These are phyloP conservation scores for Ophiocordyceps sinensis DNA, from an alignment of 2,329 filamentous ascomycete species.

Conservation along the genomic window DNA sequence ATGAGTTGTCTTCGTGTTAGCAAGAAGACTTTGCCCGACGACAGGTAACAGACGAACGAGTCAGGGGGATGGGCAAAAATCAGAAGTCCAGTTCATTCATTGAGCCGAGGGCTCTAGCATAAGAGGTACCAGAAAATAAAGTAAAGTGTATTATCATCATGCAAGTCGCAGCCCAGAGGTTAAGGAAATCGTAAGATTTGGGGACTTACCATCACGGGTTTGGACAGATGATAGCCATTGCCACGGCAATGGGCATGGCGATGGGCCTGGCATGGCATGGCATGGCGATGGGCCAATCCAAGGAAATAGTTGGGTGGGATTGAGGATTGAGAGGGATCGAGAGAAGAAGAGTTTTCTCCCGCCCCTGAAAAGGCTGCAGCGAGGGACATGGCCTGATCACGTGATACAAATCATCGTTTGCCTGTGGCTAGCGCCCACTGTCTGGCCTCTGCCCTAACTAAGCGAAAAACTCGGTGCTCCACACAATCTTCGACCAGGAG, in stretches of 20 bases:
- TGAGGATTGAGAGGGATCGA: too few relatives aligned
- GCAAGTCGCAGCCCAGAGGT: constrained; percentile 1
- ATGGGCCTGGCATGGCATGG: too few relatives aligned
- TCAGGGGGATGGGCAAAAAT: constrained; percentile 18
- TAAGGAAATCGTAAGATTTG: neutral
- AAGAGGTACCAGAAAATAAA: constrained; percentile 95
- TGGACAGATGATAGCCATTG: neutral
- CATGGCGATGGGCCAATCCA: too few relatives aligned
- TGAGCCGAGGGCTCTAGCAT: constrained; percentile 59
- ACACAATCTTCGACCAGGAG: constrained; percentile 18
- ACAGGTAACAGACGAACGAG: neutral
- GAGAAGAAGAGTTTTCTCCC: too few relatives aligned
- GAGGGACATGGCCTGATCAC: neutral
- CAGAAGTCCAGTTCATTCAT: constrained; percentile 87
- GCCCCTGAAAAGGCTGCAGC: neutral
- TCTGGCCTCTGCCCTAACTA: constrained; percentile 26
- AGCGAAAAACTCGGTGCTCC: constrained; percentile 27
- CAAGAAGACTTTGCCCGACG: neutral
- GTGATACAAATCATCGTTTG: neutral
- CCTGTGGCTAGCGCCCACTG: neutral
- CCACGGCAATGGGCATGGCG: too few relatives aligned
- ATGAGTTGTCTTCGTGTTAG: neutral
- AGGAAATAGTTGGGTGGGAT: too few relatives aligned
- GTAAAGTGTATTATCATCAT: constrained; percentile 61
- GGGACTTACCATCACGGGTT: constrained; percentile 17